A percentile compares a stretch with the other conserved stretches of the same genome.
Conservation (phyloP, 2,329 filamentous ascomycete genomes). For the Ceratocystis harringtonii region DNA sequence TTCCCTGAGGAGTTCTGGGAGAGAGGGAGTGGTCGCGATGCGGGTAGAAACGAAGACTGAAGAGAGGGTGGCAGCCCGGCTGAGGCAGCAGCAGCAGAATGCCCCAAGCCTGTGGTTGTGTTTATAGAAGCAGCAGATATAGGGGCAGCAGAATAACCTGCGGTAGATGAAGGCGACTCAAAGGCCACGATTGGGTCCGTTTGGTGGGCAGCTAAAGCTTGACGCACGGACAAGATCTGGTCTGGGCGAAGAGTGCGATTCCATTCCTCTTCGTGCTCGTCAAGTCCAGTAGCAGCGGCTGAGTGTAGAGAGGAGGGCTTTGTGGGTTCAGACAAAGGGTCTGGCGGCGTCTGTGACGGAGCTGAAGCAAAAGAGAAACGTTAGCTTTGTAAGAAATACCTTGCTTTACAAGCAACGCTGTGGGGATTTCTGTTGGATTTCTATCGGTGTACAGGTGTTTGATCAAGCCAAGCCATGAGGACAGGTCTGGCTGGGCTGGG, state of each 20-base stretch:
- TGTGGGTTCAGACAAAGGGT: conserved; percentile 37
- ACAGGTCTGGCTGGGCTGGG: not conserved
- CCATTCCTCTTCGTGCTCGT: conserved; percentile 39
- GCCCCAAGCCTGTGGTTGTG: not conserved
- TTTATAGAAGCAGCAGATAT: not conserved
- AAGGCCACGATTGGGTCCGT: not conserved
- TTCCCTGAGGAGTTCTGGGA: not conserved
- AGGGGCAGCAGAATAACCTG: not conserved
- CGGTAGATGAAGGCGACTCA: conserved; percentile 1
- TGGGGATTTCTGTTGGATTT: not conserved
- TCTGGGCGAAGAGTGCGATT: conserved; percentile 36
- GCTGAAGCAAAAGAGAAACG: conserved; percentile 26
- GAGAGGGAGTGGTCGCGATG: not conserved
- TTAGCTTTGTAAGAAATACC: conserved; percentile 9
- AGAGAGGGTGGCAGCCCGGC: conserved; percentile 5
- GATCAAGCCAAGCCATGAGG: not conserved
- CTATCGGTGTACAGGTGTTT: not conserved
- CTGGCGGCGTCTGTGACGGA: conserved; percentile 45
- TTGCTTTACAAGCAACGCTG: not conserved
- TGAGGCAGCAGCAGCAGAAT: not conserved
- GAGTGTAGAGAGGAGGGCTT: conserved; percentile 36
- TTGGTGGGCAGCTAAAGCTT: conserved; percentile 6
- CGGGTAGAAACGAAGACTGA: conserved; percentile 4
- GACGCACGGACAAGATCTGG: conserved; percentile 9
- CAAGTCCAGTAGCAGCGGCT: conserved; percentile 35